Percentiles rank a stretch among this genome's conserved stretches.
Conservation (phyloP, 2,329 filamentous ascomycete genomes). For the Magnaporthales sp. region DNA sequence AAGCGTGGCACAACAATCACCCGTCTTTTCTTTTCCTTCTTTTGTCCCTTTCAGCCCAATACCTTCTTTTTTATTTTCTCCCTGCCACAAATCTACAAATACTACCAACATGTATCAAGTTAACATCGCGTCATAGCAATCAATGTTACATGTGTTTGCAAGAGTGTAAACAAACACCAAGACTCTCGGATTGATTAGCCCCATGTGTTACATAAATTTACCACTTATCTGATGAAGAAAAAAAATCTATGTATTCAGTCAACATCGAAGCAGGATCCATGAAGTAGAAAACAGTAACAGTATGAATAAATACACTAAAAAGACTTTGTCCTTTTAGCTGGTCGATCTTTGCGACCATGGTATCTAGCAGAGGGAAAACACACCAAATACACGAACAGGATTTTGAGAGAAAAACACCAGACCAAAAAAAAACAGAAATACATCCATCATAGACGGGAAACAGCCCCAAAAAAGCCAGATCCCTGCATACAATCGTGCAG, state of each 20-base stretch:
- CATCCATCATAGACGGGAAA: neutral
- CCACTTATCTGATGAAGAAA: neutral
- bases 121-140: neutral
- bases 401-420: neutral
- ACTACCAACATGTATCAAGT: neutral
- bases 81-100: neutral
- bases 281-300: neutral
- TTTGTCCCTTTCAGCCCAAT: neutral
- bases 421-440: conserved; percentile 2
- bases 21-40: neutral
- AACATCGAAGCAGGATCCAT: neutral
- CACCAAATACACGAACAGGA: neutral
- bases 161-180: neutral
- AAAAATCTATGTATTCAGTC: neutral
- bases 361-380: conserved; percentile 4
- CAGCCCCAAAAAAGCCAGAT: neutral
- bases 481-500: neutral
- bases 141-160: neutral
- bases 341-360: neutral
- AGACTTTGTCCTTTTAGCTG: neutral
- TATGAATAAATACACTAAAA: neutral
- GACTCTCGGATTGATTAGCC: too few species aligned
- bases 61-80: neutral
- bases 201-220: neutral
- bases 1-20: neutral